Evolutionary conservation across 164 flowering plant species (phyloP).

Genomic region (Pachysandra terminalis): DNA sequence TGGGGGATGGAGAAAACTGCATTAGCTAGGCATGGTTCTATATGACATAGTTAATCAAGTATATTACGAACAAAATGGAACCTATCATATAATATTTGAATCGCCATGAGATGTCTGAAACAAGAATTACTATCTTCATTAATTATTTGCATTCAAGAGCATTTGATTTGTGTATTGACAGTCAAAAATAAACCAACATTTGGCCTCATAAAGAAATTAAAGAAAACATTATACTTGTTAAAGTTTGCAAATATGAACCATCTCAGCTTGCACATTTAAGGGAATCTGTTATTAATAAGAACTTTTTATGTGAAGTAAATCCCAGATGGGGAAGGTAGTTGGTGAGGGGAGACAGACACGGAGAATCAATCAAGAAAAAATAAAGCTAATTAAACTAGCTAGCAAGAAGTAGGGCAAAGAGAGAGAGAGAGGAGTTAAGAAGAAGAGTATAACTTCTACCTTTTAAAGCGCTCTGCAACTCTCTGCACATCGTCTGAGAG

Average conservation of each 20-base stretch:
- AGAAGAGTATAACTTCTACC: conserved; percentile 24
- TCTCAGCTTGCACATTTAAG: conserved; percentile 4
- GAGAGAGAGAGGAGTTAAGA: not conserved
- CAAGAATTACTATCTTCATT: not conserved
- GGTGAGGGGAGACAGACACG: not conserved
- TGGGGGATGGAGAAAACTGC: too few relatives aligned
- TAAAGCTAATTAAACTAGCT: not conserved
- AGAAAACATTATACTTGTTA: too few relatives aligned
- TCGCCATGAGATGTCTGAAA: not conserved
- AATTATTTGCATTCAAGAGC: not conserved
- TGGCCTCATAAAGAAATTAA: not conserved
- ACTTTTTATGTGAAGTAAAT: conserved; percentile 2
- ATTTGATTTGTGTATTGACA: not conserved
- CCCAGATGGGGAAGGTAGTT: not conserved
- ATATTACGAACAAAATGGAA: not conserved
- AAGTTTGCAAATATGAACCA: conserved; percentile 1
- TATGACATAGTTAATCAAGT: not conserved
- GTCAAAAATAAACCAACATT: not conserved
- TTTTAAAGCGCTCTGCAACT: conserved; percentile 29
- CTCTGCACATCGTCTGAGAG: conserved; percentile 32
- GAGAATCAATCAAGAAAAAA: conserved; percentile 4
- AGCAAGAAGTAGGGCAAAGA: conserved; percentile 3
- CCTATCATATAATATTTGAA: not conserved
- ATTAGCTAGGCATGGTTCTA: too few relatives aligned
- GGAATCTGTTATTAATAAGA: conserved; percentile 9